These are phyloP conservation scores for Firmiana major DNA, from an alignment of 345 rosid genomes.

Conservation along the genomic window DNA sequence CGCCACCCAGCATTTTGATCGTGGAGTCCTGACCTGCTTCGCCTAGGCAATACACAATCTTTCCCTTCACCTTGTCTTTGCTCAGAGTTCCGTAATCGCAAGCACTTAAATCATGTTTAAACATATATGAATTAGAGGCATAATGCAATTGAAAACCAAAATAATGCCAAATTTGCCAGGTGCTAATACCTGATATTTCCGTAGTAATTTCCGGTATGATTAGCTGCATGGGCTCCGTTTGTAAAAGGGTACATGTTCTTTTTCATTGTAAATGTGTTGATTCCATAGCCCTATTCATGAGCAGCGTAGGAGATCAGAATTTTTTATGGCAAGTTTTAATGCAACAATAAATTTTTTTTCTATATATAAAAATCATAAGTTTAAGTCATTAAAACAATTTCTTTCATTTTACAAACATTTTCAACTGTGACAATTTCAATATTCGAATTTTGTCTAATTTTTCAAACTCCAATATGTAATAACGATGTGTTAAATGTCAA, in stretches of 20 bases:
- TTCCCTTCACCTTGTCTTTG: conserved; percentile 55
- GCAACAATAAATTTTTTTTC: no score
- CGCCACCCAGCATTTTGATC: conserved; percentile 44
- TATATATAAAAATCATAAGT: no score
- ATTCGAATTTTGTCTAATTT: no score
- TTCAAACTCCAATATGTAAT: no score
- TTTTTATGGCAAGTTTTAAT: no score
- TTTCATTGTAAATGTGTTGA: conserved; percentile 53
- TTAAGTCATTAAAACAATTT: no score
- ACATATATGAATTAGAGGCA: background rate
- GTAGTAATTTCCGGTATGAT: conserved; percentile 21
- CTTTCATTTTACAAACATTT: no score
- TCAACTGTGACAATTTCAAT: no score
- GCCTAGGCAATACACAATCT: conserved; percentile 60
- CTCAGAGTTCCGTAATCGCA: conserved; percentile 62
- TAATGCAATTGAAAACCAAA: background rate
- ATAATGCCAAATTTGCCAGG: background rate
- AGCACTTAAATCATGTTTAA: conserved; percentile 31
- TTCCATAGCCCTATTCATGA: conserved; percentile 50
- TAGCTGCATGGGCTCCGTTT: conserved; percentile 56
- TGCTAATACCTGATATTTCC: conserved; percentile 50
- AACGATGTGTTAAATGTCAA: background rate
- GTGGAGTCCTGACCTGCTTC: conserved; percentile 37
- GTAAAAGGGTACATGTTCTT: conserved; percentile 59
- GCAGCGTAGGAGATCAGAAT: background rate